Evolutionary conservation across 441 rosid genomes (phyloP).

Genomic region (Erodium trifolium): DNA sequence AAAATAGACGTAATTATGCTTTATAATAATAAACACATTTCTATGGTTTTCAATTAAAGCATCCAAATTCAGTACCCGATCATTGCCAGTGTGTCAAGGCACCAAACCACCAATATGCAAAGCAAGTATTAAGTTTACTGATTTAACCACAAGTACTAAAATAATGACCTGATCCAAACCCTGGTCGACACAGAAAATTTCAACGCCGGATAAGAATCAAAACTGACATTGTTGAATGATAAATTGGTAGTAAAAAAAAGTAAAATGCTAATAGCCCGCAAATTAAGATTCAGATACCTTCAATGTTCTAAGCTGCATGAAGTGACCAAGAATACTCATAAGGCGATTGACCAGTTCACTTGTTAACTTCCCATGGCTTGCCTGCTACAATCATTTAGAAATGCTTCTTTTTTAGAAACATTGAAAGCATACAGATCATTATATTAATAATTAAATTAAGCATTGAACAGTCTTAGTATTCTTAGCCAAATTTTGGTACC

Average conservation of each 20-base stretch:
- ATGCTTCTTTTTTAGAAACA: no score
- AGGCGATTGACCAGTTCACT: slow-evolving; percentile 77
- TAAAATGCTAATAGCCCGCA: slow-evolving; percentile 9
- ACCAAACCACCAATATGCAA: neutral
- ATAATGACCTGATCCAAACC: slow-evolving; percentile 8
- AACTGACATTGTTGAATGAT: neutral
- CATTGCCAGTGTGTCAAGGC: neutral
- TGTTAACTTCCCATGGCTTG: slow-evolving; percentile 82
- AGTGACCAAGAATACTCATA: slow-evolving; percentile 86
- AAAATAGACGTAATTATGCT: neutral
- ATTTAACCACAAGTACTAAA: neutral
- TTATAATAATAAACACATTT: neutral
- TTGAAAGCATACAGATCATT: neutral
- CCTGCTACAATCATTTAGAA: slow-evolving; percentile 46
- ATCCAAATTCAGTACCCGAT: neutral
- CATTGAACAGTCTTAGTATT: neutral
- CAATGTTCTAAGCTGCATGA: slow-evolving; percentile 87
- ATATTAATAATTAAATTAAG: slow-evolving; percentile 6
- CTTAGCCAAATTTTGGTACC: slow-evolving; percentile 34
- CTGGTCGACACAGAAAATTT: neutral
- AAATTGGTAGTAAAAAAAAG: neutral
- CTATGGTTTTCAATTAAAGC: neutral
- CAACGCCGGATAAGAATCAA: slow-evolving; percentile 6
- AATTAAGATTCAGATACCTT: slow-evolving; percentile 42
- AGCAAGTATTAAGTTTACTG: neutral